Base-by-base conservation (phyloP, 345 rosid genomes). In the Eucalyptus fibrosa region DNA sequence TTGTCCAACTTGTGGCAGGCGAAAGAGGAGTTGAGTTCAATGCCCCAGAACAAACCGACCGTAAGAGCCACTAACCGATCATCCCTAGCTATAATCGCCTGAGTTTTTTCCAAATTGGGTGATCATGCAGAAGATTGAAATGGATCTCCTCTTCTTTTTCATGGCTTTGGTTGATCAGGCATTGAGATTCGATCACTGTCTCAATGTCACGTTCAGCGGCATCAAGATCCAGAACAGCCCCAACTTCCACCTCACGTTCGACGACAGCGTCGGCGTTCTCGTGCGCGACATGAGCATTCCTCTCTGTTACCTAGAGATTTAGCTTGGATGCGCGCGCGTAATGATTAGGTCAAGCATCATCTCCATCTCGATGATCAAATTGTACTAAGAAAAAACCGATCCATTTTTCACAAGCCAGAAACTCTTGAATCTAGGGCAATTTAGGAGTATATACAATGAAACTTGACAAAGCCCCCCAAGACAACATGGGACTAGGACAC, bases 191-290 rank as follows among this genome's bases (percentile, higher is more conserved):
- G 88, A 90, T 89, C 87, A 65, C 87, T 34, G 92, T 86, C 62
- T 37, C 24, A 60, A 87, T 30, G 85, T 81, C 82, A 82, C 44
- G 11, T 81, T 90, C 55, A 60, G 53, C 7, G 91, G 91, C 51
- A 87, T 90, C 8, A 87, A 11, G 81, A 90, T 90, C 83, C 88
- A 83, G 34, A 92, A 93, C 91, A 92, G 93, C 86, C 94, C 93
- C 17, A 92, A 91, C 51, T 88, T 90, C 86, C 93, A 92, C 87
- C 90, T 93, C 51, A 69, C 91, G 91, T 91, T 93, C 72, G 91
- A 91, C 86, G 12, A 86, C 34, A 89, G 92, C 86, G 30, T 80
- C 32, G 80, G 91, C 30, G 87, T 93, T 59, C 50, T 21, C 17
- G 90, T 93, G 40, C 86, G 89, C 23, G 87, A 59, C 83, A 90